These are phyloP conservation scores for Cladobotryum mycophilum DNA, from an alignment of 2,329 filamentous ascomycete genomes.

Conservation along the genomic window DNA sequence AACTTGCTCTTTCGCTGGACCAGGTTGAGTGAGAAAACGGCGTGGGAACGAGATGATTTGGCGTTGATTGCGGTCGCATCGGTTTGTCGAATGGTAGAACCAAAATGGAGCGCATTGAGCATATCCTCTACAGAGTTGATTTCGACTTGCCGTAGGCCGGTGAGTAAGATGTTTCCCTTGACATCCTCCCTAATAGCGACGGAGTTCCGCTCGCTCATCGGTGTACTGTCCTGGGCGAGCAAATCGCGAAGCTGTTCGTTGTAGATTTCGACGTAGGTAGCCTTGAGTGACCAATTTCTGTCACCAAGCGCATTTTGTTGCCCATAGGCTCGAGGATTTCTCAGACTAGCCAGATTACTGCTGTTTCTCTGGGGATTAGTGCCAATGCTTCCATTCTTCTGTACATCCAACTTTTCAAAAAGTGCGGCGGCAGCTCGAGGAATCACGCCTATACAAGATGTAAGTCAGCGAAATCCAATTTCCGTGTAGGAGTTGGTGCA, in stretches of 20 bases:
- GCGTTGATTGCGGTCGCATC: conserved; percentile 97
- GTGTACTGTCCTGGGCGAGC: conserved; percentile 68
- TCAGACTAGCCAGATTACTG: conserved; percentile 48
- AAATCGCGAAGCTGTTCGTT: conserved; percentile 94
- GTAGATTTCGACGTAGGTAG: conserved; percentile 96
- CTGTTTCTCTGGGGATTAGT: conserved; percentile 39
- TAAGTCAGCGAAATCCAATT: not conserved
- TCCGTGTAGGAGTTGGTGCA: conserved; percentile 26
- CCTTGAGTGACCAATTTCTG: conserved; percentile 84
- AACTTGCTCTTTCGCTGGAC: conserved; percentile 70
- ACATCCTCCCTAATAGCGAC: conserved; percentile 93
- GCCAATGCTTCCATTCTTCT: conserved; percentile 41
- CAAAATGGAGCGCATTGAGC: conserved; percentile 81
- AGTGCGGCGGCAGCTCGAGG: conserved; percentile 80
- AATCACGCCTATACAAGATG: conserved; percentile 66
- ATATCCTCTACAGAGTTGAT: conserved; percentile 91
- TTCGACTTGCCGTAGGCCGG: conserved; percentile 78
- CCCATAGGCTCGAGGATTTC: conserved; percentile 67
- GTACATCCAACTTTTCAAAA: conserved; percentile 76
- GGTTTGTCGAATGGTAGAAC: conserved; percentile 90
- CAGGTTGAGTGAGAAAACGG: conserved; percentile 92
- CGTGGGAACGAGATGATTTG: conserved; percentile 94
- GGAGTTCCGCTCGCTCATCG: conserved; percentile 61
- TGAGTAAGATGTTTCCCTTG: conserved; percentile 90
- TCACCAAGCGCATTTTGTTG: conserved; percentile 48